Evolutionary conservation across 192 early-diverging fungal genomes (phyloP), one percentile per base, ranked within the genome.

Genomic region (Spizellomyces sp.): DNA sequence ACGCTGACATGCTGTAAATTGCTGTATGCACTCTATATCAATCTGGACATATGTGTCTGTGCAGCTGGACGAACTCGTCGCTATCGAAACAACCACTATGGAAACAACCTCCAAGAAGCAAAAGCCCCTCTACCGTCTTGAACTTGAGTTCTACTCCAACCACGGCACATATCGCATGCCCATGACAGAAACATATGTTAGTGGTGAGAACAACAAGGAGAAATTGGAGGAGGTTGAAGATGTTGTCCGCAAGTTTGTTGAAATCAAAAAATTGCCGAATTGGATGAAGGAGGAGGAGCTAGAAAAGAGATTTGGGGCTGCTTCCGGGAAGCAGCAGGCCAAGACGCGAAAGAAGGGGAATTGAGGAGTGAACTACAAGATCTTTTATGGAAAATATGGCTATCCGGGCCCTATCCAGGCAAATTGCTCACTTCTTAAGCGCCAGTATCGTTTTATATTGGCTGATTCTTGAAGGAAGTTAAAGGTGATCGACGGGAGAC

Each of bases 141-240:
- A 78, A 48, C 46, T 78, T 45, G 77, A 75, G 45, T 78, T 78
- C 44, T 74, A 70, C 70, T 66, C 67, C 21, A 68, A 70, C 22
- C 64, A 70, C 50, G 77, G 77, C 10, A 74, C 70, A 67, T 74
- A 78, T 64, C 65, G 63, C 50, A 36, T 78, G 48, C 62, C 59
- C 9, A 27, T 62, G 58, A 62, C 64, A 6, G 77, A 78, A 55
- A 70, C 67, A 21, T 58, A 59, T n/a, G 59, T 78, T 36, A 45
- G 59, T 15, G 77, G 70, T 41, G 69, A 66, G n/a, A 7, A 27
- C 19, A 71, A 71, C 70, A 47, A 47, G 44, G 17, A 48, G 17
- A n/a, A 48, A 42, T 52, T 78, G 12, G 66, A 66, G 58, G 62
- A 46, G 36, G n/a, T 78, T 5, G 77, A 73, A 42, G 60, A 46